A percentile compares a stretch with the other conserved stretches of the same genome.
phyloP scores from a whole-genome alignment of 1,284 basidiomycete species.

The Rhizoctonia solani region DNA sequence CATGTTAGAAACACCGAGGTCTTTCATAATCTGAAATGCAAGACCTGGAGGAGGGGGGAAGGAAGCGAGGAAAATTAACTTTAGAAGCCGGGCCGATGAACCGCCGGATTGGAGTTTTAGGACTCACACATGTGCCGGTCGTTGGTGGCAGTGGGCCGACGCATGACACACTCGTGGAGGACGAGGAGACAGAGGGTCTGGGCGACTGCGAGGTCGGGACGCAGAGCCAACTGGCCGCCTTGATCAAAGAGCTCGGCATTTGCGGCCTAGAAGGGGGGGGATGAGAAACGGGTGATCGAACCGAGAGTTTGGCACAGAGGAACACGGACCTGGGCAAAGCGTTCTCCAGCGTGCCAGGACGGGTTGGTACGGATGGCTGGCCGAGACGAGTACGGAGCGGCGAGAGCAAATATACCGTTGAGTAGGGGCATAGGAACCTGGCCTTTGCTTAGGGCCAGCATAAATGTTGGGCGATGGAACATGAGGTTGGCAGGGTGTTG shows the following conservation, averaged over 20 bases:
- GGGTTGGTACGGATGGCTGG: constrained; percentile 61
- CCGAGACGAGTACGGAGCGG: constrained; percentile 71
- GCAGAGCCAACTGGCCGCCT: constrained; percentile 48
- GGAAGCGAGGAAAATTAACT: not conserved
- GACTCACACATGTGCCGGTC: constrained; percentile 38
- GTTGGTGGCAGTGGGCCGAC: constrained; percentile 45
- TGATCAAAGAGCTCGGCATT: constrained; percentile 54
- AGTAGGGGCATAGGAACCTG: constrained; percentile 64
- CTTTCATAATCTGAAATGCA: constrained; percentile 62
- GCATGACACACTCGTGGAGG: constrained; percentile 60
- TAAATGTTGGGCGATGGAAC: constrained; percentile 75
- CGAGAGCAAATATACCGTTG: constrained; percentile 71
- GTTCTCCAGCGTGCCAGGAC: constrained; percentile 66
- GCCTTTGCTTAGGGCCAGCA: constrained; percentile 62
- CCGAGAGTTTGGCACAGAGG: constrained; percentile 42
- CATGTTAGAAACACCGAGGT: constrained; percentile 62
- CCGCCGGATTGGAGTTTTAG: too few relatives aligned
- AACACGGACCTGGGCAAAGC: constrained; percentile 69
- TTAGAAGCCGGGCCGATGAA: too few relatives aligned
- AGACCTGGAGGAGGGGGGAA: constrained; percentile 43
- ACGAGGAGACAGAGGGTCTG: constrained; percentile 74
- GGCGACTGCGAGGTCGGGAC: constrained; percentile 56
- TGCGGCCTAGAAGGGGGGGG: constrained; percentile 21
- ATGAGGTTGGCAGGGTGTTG: constrained; percentile 68
- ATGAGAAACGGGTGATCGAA: constrained; percentile 5